Evolutionary conservation across 805 yeast species (phyloP).

Genomic region (Wickerhamomyces bisporus): DNA sequence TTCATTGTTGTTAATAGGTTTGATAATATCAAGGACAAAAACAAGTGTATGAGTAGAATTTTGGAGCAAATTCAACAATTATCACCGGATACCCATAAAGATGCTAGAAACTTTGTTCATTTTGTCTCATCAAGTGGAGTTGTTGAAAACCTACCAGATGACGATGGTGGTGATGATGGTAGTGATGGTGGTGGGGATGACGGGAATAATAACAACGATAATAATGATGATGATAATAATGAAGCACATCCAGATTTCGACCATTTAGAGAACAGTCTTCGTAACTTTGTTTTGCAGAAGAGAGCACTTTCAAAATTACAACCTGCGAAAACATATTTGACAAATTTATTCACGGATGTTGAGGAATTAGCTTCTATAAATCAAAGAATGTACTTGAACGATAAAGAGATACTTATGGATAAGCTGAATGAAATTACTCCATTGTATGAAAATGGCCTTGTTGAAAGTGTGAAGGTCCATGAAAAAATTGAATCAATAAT

Average conservation of each 20-base stretch:
- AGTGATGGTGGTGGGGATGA: too few relatives aligned
- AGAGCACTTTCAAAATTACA: slow-evolving; percentile 82
- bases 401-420: slow-evolving; percentile 38
- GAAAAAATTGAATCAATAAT: slow-evolving; percentile 57
- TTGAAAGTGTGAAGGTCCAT: slow-evolving; percentile 46
- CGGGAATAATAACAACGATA: slow-evolving; percentile 31
- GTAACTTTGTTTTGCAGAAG: slow-evolving; percentile 84
- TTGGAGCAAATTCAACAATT: slow-evolving; percentile 79
- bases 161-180: slow-evolving; percentile 31
- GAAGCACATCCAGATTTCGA: slow-evolving; percentile 62
- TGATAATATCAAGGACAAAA: slow-evolving; percentile 78
- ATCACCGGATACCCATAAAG: slow-evolving; percentile 89
- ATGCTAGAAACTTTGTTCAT: slow-evolving; percentile 87
- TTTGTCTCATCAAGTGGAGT: slow-evolving; percentile 69
- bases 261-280: slow-evolving; percentile 73
- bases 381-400: slow-evolving; percentile 45
- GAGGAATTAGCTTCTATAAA: slow-evolving; percentile 57
- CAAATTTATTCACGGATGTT: slow-evolving; percentile 66
- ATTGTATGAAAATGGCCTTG: slow-evolving; percentile 47
- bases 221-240: slow-evolving; percentile 24
- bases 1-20: slow-evolving; percentile 93
- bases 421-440: slow-evolving; percentile 61
- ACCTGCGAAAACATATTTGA: slow-evolving; percentile 87
- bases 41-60: slow-evolving; percentile 70
- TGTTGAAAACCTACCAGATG: slow-evolving; percentile 31